phyloP scores from a whole-genome alignment of 352 stramenopile genomes.

The Peronospora belbahrii region DNA sequence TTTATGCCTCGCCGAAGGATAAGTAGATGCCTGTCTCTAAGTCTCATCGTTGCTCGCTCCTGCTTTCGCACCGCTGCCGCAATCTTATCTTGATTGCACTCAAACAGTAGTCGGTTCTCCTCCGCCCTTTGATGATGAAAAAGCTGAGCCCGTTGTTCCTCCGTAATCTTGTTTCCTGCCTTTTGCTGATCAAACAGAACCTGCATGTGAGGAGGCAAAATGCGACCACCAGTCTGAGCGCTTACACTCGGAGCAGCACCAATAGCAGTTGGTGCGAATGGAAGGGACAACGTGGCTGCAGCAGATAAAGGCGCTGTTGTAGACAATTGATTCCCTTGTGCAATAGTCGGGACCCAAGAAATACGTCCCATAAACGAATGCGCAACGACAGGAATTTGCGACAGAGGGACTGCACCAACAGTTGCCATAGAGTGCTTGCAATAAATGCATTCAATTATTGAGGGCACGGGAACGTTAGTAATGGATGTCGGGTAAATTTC shows the following conservation, averaged over 20 bases:
- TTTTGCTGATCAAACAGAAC: slow-evolving; percentile 18
- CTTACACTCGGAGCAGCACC: background rate
- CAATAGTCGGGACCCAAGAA: slow-evolving; percentile 7
- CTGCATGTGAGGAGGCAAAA: slow-evolving; percentile 25
- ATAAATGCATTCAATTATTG: slow-evolving; percentile 59
- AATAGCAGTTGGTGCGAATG: background rate
- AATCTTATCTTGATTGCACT: slow-evolving; percentile 14
- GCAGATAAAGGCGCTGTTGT: slow-evolving; percentile 1
- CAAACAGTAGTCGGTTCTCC: too few species aligned
- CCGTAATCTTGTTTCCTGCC: background rate
- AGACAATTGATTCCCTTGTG: slow-evolving; percentile 7
- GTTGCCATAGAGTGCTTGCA: slow-evolving; percentile 45
- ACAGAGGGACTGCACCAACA: slow-evolving; percentile 23
- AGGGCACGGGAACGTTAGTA: slow-evolving; percentile 51
- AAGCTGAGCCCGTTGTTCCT: slow-evolving; percentile 6
- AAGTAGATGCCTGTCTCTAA: slow-evolving; percentile 54
- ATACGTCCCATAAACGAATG: slow-evolving; percentile 19
- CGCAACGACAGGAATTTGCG: slow-evolving; percentile 7
- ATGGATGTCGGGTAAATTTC: slow-evolving; percentile 53
- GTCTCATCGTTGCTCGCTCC: slow-evolving; percentile 40
- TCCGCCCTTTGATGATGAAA: slow-evolving; percentile 1
- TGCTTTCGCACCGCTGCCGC: slow-evolving; percentile 22
- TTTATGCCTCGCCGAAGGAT: slow-evolving; percentile 65
- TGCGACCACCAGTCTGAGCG: slow-evolving; percentile 7
- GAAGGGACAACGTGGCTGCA: background rate